phyloP scores from a whole-genome alignment of 1,284 basidiomycete genomes.

The Xerocomus nothofagi region DNA sequence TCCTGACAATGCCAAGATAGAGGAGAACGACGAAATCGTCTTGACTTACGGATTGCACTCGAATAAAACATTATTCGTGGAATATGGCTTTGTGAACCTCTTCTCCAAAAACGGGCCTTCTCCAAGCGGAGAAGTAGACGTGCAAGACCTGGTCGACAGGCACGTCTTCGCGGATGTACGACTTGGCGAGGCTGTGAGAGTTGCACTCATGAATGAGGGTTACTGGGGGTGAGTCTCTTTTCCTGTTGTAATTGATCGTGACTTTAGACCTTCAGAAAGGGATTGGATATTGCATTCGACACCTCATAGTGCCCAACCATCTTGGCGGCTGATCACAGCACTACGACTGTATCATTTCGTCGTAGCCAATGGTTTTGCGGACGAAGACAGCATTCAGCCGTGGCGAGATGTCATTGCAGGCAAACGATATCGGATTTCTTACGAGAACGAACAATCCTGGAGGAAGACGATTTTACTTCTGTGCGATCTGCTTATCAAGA shows the following conservation, averaged over 20 bases:
- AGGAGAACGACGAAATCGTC: conserved; percentile 61
- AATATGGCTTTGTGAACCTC: conserved; percentile 78
- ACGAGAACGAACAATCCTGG: conserved; percentile 48
- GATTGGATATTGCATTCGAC: conserved; percentile 72
- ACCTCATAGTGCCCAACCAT: conserved; percentile 65
- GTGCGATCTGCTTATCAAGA: conserved; percentile 37
- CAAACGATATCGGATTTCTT: conserved; percentile 39
- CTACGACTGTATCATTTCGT: conserved; percentile 61
- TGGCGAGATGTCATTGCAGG: conserved; percentile 65
- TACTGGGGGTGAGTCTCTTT: conserved; percentile 70
- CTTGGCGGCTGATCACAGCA: conserved; percentile 71
- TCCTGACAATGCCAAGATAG: conserved; percentile 42
- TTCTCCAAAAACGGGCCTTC: conserved; percentile 27
- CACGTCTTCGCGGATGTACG: conserved; percentile 44
- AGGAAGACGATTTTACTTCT: conserved; percentile 36
- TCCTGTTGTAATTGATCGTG: background rate
- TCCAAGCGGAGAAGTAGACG: conserved; percentile 57
- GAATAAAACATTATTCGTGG: conserved; percentile 72
- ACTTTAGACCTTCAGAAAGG: conserved; percentile 30
- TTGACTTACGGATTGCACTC: conserved; percentile 77
- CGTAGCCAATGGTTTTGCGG: conserved; percentile 22
- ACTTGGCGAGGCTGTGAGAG: conserved; percentile 46
- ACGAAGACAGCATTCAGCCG: conserved; percentile 37
- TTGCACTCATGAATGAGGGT: conserved; percentile 53
- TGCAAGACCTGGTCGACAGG: conserved; percentile 56